Base-by-base conservation (phyloP, 1,139 yeast genomes). In the Arxiozyma slooffiae region DNA sequence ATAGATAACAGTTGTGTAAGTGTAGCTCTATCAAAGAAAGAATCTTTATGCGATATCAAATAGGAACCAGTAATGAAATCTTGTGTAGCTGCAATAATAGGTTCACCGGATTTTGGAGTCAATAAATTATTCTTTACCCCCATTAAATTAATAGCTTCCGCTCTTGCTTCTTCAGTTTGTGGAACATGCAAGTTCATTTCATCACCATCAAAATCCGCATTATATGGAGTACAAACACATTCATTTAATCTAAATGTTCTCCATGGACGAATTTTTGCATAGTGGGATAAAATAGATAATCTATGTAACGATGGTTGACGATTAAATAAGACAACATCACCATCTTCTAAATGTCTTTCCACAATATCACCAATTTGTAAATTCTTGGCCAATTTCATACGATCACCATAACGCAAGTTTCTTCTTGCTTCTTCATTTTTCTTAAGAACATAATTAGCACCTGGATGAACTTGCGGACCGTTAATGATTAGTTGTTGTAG, bases 111-210 rank as follows among this genome's bases (percentile, higher is more conserved):
- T 66, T 90, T 88, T 9, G 99, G 99, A 0, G 98, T 92, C 58
- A 92, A 77, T 56, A 94, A 74, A 66, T 94, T 94, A 64, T 90
- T 85, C 63, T 94, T 94, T 44, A 94, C 98, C 48, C 98, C 98
- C 99, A 94, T 94, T 61, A 94, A 76, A 62, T 87, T 87, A 68
- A 92, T 88, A 18, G 98, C 98, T 70, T 94, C 98, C 0, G 98
- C 95, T 59, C 98, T 76, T 1, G 98, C 98, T 69, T 94, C 99
- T 69, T 94, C 98, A 0, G 98, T 92, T 71, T 94, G 99, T 2
- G 98, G 98, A 44, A 94, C 98, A 66, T 94, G 99, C 66, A 94
- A 75, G 68, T 94, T 94, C 99, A 94, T 94, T 71, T 94, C 99
- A 71, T 94, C 99, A 69, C 99, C 99, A 70, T 94, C 99, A 66